Conservation (phyloP, 1,139 yeast genomes). For the Pichia sp. region DNA sequence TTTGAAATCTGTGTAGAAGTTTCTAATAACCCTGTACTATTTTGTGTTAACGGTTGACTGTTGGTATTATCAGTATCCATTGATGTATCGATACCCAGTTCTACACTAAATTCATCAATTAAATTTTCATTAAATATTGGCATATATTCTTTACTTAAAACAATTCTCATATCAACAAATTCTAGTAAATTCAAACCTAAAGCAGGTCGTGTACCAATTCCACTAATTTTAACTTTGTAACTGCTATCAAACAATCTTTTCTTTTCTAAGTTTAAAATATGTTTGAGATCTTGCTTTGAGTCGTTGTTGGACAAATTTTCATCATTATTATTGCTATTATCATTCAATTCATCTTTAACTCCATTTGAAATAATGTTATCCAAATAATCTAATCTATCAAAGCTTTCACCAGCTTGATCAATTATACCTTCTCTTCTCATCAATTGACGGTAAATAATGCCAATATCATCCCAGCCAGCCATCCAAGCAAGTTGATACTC, state of each 20-base stretch:
- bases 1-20: constrained; percentile 6
- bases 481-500: constrained; percentile 70
- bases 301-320: neutral
- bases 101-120: constrained; percentile 28
- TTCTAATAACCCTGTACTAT: neutral
- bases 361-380: constrained; percentile 13
- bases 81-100: constrained; percentile 27
- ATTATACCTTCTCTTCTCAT: constrained; percentile 16
- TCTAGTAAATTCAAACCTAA: constrained; percentile 28
- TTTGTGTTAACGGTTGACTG: neutral
- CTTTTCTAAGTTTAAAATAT: constrained; percentile 22
- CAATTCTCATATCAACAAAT: constrained; percentile 28
- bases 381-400: constrained; percentile 21
- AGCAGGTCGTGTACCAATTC: constrained; percentile 29
- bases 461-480: constrained; percentile 62
- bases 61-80: neutral
- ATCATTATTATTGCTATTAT: neutral
- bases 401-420: constrained; percentile 17
- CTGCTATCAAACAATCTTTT: constrained; percentile 24
- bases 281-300: constrained; percentile 6
- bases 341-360: neutral
- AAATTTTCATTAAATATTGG: constrained; percentile 28
- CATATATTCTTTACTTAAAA: constrained; percentile 25
- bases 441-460: constrained; percentile 25
- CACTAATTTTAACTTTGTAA: constrained; percentile 23